A percentile compares a stretch with the other conserved stretches of the same genome.
phyloP scores from a whole-genome alignment of 306 rosid genomes.

The Inga leiocalycina region DNA sequence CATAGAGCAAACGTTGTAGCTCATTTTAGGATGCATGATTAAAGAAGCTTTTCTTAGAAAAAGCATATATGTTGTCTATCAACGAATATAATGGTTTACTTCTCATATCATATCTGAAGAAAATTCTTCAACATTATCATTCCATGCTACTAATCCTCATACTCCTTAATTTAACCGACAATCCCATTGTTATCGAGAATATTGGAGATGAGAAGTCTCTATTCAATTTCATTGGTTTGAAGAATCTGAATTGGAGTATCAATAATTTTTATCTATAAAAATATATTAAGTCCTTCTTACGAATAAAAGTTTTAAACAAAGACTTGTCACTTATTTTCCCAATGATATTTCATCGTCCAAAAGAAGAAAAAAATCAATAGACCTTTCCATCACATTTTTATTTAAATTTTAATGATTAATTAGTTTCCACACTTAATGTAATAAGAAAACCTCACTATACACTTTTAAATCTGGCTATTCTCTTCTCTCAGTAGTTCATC shows the following conservation, averaged over 20 bases:
- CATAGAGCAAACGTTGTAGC: slow-evolving; percentile 48
- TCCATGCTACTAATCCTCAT: background rate
- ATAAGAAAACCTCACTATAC: too few relatives aligned
- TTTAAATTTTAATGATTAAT: too few relatives aligned
- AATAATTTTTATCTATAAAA: too few relatives aligned
- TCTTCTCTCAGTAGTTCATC: background rate
- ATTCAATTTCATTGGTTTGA: too few relatives aligned
- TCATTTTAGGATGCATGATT: slow-evolving; percentile 35
- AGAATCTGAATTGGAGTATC: too few relatives aligned
- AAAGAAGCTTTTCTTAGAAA: slow-evolving; percentile 26
- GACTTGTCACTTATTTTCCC: too few relatives aligned
- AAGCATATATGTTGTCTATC: background rate
- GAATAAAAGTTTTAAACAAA: too few relatives aligned
- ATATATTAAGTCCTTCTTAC: too few relatives aligned
- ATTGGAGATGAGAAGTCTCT: too few relatives aligned
- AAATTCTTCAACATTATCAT: background rate
- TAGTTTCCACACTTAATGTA: too few relatives aligned
- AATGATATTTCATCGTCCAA: too few relatives aligned
- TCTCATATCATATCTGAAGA: background rate
- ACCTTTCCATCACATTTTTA: background rate
- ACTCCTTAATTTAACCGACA: background rate
- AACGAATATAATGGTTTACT: background rate
- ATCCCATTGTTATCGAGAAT: background rate
- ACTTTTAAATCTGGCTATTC: background rate
- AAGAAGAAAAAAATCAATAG: too few relatives aligned